Conservation (phyloP, 2,329 filamentous ascomycete species). For the Trichoderma aggressivum region DNA sequence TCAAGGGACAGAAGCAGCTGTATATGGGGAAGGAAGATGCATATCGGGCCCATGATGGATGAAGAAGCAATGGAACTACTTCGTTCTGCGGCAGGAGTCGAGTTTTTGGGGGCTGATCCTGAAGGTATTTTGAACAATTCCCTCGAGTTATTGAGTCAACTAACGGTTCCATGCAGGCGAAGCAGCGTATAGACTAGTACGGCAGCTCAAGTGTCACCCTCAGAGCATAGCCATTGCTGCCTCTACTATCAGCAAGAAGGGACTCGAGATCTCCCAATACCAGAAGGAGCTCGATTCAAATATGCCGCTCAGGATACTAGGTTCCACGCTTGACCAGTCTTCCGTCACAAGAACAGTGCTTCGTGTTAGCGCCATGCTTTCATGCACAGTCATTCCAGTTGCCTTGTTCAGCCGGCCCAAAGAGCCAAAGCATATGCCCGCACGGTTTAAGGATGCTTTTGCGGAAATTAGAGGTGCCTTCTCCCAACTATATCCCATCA, state of each 20-base stretch:
- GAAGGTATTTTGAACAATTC: constrained; percentile 18
- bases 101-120: not conserved
- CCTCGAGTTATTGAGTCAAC: not conserved
- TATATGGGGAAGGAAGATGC: constrained; percentile 24
- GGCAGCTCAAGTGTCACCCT: constrained; percentile 24
- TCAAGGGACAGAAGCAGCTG: constrained; percentile 25
- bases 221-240: constrained; percentile 24
- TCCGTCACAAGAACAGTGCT: constrained; percentile 25
- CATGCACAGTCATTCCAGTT: constrained; percentile 24
- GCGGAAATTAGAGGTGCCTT: constrained; percentile 21
- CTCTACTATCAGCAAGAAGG: constrained; percentile 25
- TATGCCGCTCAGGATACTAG: constrained; percentile 19
- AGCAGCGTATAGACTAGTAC: constrained; percentile 22
- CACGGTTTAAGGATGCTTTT: constrained; percentile 20
- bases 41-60: constrained; percentile 24
- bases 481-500: not conserved
- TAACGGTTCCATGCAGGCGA: constrained; percentile 12
- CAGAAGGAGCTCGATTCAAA: constrained; percentile 16
- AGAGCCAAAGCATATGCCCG: constrained; percentile 18
- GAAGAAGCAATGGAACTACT: constrained; percentile 23
- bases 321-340: constrained; percentile 26
- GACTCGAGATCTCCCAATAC: constrained; percentile 21
- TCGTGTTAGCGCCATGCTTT: constrained; percentile 28
- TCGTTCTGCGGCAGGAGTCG: constrained; percentile 15
- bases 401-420: constrained; percentile 21